phyloP scores from a whole-genome alignment of 208 protist genomes.

The Crithidia acanthocephali region DNA sequence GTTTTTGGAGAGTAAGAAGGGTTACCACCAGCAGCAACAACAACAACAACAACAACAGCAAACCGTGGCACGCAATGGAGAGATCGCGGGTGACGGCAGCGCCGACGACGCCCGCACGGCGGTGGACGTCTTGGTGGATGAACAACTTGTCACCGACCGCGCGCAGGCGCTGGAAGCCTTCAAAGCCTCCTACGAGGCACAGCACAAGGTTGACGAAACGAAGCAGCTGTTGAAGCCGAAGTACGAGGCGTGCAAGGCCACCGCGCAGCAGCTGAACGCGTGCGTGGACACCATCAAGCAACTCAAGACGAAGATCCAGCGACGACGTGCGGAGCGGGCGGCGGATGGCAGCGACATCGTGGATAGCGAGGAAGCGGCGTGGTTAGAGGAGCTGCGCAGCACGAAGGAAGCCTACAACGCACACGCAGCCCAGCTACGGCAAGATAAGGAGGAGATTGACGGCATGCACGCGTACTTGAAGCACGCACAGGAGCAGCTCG shows the following conservation, averaged over 20 bases:
- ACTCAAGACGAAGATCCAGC: constrained; percentile 74
- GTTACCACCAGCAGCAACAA: constrained; percentile 20
- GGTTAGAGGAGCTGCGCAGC: constrained; percentile 34
- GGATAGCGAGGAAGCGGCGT: constrained; percentile 51
- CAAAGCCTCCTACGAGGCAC: constrained; percentile 79
- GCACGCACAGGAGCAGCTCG: constrained; percentile 81
- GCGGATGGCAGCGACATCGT: constrained; percentile 62
- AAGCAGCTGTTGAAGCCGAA: constrained; percentile 70
- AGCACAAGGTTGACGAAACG: constrained; percentile 69
- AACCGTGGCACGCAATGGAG: too few relatives aligned
- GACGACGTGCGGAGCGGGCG: constrained; percentile 82
- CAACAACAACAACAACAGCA: constrained; percentile 30
- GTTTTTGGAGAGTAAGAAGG: constrained; percentile 48
- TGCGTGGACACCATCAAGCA: constrained; percentile 74
- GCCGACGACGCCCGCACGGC: constrained; percentile 6
- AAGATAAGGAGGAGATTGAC: constrained; percentile 87
- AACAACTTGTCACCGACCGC: constrained; percentile 77
- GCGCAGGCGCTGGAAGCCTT: constrained; percentile 87
- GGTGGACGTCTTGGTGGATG: constrained; percentile 64
- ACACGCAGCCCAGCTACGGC: constrained; percentile 43
- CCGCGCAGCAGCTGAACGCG: constrained; percentile 68
- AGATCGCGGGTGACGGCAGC: neutral
- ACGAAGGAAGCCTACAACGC: constrained; percentile 65
- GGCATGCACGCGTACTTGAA: constrained; percentile 89
- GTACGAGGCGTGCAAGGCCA: constrained; percentile 76